Percentiles rank a stretch among this genome's conserved stretches.
Evolutionary conservation across 2,329 filamentous ascomycete species (phyloP).

Genomic region (Colletotrichum navitas): DNA sequence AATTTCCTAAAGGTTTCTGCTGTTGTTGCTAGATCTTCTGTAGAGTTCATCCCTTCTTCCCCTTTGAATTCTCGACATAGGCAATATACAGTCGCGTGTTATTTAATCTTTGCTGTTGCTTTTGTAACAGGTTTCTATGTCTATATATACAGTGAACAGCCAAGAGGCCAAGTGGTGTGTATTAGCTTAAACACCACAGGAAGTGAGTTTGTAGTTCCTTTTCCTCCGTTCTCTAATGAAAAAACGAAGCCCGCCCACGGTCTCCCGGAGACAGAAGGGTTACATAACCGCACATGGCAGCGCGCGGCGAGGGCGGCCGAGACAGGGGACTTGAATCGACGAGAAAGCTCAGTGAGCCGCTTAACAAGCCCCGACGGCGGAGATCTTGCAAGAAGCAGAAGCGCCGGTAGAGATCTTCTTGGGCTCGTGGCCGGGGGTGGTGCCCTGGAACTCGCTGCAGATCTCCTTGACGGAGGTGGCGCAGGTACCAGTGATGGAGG

Average conservation of each 20-base stretch:
- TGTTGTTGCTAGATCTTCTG: too few relatives aligned
- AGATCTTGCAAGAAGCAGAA: slow-evolving; percentile 32
- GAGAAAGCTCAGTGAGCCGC: slow-evolving; percentile 9
- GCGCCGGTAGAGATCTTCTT: slow-evolving; percentile 33
- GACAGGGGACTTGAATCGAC: neutral
- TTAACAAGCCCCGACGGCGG: slow-evolving; percentile 40
- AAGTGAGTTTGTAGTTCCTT: slow-evolving; percentile 19
- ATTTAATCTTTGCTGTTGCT: too few relatives aligned
- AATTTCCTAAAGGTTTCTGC: too few relatives aligned
- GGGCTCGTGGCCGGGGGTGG: slow-evolving; percentile 42
- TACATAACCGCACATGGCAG: neutral
- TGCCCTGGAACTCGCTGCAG: slow-evolving; percentile 43
- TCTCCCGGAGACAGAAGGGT: slow-evolving; percentile 27
- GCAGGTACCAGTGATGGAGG: slow-evolving; percentile 42
- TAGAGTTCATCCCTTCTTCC: too few relatives aligned
- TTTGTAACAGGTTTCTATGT: slow-evolving; percentile 7
- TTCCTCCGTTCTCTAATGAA: slow-evolving; percentile 30
- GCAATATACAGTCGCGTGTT: too few relatives aligned
- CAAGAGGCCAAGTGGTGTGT: slow-evolving; percentile 32
- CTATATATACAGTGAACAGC: slow-evolving; percentile 38
- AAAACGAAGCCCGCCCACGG: slow-evolving; percentile 24
- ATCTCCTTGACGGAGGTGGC: slow-evolving; percentile 42
- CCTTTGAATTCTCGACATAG: too few relatives aligned
- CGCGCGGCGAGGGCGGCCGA: neutral
- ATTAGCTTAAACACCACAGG: slow-evolving; percentile 41